Percentiles rank a stretch among this genome's conserved stretches.
Evolutionary conservation across 1,139 yeast genomes (phyloP).

Genomic region (Yamadazyma dendronema): DNA sequence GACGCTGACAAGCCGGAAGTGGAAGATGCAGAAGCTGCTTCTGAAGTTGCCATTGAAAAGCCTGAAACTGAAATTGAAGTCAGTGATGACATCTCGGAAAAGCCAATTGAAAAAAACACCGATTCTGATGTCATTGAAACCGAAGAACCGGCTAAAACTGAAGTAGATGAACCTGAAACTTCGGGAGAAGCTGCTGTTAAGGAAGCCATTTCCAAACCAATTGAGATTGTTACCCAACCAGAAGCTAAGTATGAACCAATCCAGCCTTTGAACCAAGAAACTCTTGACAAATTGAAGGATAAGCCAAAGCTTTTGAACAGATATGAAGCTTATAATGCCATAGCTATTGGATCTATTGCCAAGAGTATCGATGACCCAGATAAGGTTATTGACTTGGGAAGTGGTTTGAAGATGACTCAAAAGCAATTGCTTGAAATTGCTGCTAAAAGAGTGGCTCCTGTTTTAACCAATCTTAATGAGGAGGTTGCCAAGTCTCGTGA

Average conservation of each 20-base stretch:
- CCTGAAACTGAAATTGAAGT: conserved; percentile 13
- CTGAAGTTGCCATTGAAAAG: conserved; percentile 4
- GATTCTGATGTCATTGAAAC: conserved; percentile 6
- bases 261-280: conserved; percentile 35
- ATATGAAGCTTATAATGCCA: conserved; percentile 48
- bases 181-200: conserved; percentile 18
- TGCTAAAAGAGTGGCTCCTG: conserved; percentile 55
- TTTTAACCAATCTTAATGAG: conserved; percentile 48
- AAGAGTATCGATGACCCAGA: conserved; percentile 49
- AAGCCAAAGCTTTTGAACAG: conserved; percentile 49
- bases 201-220: conserved; percentile 21
- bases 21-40: conserved; percentile 14
- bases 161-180: conserved; percentile 10
- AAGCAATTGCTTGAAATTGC: conserved; percentile 57
- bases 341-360: conserved; percentile 48
- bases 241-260: conserved; percentile 35
- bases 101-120: conserved; percentile 1
- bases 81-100: conserved; percentile 2
- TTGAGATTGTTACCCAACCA: conserved; percentile 34
- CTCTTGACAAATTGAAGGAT: conserved; percentile 41
- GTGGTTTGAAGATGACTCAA: conserved; percentile 55
- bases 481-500: conserved; percentile 48
- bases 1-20: conserved; percentile 18
- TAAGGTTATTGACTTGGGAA: conserved; percentile 51
- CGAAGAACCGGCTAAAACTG: conserved; percentile 11